phyloP scores from a whole-genome alignment of 352 stramenopile species.

The Phytopythium oedochilum region DNA sequence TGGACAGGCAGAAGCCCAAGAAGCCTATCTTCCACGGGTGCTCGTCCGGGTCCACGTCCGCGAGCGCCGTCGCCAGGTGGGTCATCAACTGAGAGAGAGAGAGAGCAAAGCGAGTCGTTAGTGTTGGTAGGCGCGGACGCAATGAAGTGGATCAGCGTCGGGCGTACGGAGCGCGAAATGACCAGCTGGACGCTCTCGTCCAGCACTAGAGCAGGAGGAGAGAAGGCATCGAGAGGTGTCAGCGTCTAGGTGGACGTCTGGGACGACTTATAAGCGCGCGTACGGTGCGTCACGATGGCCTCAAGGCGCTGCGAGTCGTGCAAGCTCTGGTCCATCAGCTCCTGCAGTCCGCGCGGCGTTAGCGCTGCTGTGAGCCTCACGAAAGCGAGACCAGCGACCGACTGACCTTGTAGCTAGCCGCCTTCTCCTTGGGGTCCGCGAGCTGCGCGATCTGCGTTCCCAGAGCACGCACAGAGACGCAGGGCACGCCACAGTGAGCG shows the following conservation, averaged over 20 bases:
- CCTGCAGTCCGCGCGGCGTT: constrained; percentile 14
- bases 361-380: too few species aligned
- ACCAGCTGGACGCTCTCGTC: constrained; percentile 76
- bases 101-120: not conserved
- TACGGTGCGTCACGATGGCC: constrained; percentile 66
- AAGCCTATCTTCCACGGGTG: constrained; percentile 79
- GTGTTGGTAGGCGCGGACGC: not conserved
- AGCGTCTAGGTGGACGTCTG: too few species aligned
- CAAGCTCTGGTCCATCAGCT: constrained; percentile 43
- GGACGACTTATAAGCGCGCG: not conserved
- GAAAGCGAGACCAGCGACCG: not conserved
- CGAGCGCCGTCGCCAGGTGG: constrained; percentile 55
- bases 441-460: constrained; percentile 51
- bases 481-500: not conserved
- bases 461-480: not conserved
- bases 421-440: constrained; percentile 77
- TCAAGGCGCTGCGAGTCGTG: constrained; percentile 41
- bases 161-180: constrained; percentile 60
- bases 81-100: constrained; percentile 46
- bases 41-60: constrained; percentile 50
- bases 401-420: constrained; percentile 60
- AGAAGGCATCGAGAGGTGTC: too few species aligned
- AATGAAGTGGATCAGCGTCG: not conserved
- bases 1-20: constrained; percentile 60
- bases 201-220: constrained; percentile 33